Percentiles rank a stretch among this genome's conserved stretches.
Conservation (phyloP, 176 grass and related monocot species). For the Pharus latifolius region DNA sequence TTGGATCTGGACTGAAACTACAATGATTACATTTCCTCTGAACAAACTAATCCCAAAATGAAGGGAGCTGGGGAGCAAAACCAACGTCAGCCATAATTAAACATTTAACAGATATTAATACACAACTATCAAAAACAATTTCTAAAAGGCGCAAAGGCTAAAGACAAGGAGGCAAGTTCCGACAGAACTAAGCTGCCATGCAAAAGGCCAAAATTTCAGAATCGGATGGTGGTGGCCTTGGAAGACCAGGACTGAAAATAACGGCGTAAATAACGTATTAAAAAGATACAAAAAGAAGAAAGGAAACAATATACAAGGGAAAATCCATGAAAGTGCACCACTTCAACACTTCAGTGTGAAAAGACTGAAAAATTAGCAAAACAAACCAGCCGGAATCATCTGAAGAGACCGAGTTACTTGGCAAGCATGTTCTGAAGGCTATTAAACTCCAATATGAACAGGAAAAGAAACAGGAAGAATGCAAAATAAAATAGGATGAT, state of each 20-base stretch:
- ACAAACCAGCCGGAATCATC: not conserved
- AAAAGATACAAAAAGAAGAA: not conserved
- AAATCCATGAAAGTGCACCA: not conserved
- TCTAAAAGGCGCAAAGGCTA: not conserved
- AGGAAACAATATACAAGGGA: not conserved
- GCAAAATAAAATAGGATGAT: too few species aligned
- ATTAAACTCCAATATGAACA: too few species aligned
- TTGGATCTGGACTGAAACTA: too few species aligned
- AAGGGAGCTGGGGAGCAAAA: not conserved
- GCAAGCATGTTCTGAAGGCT: too few species aligned
- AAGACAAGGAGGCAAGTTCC: not conserved
- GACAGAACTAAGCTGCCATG: not conserved
- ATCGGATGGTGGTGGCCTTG: too few species aligned
- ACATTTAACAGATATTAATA: too few species aligned
- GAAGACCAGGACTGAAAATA: not conserved
- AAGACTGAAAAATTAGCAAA: not conserved
- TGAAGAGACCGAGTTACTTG: too few species aligned
- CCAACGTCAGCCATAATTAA: too few species aligned
- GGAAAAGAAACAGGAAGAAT: too few species aligned
- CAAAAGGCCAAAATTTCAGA: not conserved
- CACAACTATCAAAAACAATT: not conserved
- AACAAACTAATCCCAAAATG: not conserved
- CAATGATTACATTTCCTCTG: too few species aligned
- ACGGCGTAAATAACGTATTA: not conserved
- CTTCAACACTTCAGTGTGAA: not conserved